Evolutionary conservation across 228 moss, liverwort and hornwort genomes (phyloP).

Genomic region (Sphagnum fallax): DNA sequence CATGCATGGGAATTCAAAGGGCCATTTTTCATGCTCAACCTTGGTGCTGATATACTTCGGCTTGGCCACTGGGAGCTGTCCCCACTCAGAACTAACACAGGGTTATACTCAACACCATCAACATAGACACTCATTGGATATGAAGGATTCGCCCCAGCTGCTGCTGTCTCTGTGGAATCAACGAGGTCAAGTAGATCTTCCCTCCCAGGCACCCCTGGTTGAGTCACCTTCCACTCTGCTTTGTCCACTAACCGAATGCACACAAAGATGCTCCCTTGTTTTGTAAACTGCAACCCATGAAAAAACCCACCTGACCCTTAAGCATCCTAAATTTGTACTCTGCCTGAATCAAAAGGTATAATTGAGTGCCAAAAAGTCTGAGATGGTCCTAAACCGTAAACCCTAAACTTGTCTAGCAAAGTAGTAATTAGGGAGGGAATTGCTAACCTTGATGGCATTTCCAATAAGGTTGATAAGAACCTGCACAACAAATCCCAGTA

Average conservation of each 20-base stretch:
- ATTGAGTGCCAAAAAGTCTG: background rate
- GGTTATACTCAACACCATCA: background rate
- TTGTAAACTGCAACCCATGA: conserved; percentile 32
- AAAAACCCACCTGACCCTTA: background rate
- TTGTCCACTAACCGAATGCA: conserved; percentile 46
- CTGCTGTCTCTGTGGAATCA: conserved; percentile 8
- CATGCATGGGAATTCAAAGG: conserved; percentile 27
- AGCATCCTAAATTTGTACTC: background rate
- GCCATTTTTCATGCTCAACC: conserved; percentile 15
- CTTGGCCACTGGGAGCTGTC: background rate
- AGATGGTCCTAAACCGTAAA: background rate
- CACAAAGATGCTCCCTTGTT: conserved; percentile 48
- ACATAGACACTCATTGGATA: background rate
- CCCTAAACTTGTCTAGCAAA: background rate
- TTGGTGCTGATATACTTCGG: background rate
- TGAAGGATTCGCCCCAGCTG: background rate
- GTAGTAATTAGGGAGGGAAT: no score
- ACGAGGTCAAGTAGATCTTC: conserved; percentile 11
- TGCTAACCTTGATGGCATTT: conserved; percentile 44
- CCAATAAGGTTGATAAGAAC: conserved; percentile 53
- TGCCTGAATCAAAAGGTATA: background rate
- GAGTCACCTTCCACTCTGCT: background rate
- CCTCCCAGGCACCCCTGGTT: background rate
- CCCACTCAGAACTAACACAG: background rate
- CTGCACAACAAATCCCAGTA: background rate